These are phyloP conservation scores for Ophiostoma ips DNA, from an alignment of 2,329 filamentous ascomycete genomes.

Conservation along the genomic window DNA sequence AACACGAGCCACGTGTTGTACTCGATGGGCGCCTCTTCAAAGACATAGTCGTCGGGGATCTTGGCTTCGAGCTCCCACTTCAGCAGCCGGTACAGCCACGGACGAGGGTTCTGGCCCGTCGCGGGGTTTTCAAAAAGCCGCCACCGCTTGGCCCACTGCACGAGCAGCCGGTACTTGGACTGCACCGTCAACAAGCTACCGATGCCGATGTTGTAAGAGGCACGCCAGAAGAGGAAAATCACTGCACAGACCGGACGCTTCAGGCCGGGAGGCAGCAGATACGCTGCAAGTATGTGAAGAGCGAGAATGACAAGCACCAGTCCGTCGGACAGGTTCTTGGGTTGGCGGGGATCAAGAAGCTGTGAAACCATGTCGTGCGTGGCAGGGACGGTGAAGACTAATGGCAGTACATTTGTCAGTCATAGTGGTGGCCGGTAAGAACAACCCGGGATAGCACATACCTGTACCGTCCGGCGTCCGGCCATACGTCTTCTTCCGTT, in stretches of 20 bases:
- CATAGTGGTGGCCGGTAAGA: too few relatives aligned
- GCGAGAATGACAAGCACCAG: conserved; percentile 67
- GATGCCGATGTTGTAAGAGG: conserved; percentile 86
- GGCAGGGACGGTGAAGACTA: conserved; percentile 92
- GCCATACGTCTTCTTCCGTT: conserved; percentile 66
- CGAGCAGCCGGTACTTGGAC: conserved; percentile 74
- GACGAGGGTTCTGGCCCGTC: conserved; percentile 69
- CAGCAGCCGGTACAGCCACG: conserved; percentile 68
- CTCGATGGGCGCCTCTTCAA: conserved; percentile 85
- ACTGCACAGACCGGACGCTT: conserved; percentile 67
- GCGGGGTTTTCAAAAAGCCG: conserved; percentile 74
- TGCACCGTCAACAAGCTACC: conserved; percentile 79
- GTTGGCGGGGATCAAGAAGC: conserved; percentile 82
- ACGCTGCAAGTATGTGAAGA: conserved; percentile 60
- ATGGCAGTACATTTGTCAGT: conserved; percentile 8
- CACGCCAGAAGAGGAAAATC: conserved; percentile 84
- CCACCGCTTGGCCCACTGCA: conserved; percentile 76
- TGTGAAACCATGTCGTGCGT: conserved; percentile 99
- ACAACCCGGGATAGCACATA: conserved; percentile 32
- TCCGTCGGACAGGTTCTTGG: conserved; percentile 84
- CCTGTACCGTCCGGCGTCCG: conserved; percentile 81
- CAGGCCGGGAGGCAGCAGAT: conserved; percentile 52
- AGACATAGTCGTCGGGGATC: conserved; percentile 84
- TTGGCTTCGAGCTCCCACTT: conserved; percentile 89
- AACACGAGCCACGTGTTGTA: conserved; percentile 99